phyloP scores from a whole-genome alignment of 352 stramenopile species.

The Phytophthora sp. region DNA sequence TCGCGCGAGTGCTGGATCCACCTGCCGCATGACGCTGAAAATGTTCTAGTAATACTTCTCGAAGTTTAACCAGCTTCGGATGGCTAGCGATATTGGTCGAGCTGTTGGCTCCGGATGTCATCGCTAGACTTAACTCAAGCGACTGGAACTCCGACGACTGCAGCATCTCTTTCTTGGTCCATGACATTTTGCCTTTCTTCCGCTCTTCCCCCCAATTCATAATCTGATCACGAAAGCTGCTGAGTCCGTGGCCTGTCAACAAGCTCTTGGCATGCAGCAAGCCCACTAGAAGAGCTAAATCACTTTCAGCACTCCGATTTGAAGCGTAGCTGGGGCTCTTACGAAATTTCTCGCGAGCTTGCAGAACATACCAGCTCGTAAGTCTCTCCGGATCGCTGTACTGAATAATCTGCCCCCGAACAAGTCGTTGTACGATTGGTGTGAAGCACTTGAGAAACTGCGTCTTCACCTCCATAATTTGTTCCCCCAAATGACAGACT shows the following conservation, averaged over 20 bases:
- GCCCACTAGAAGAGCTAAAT: slow-evolving; percentile 77
- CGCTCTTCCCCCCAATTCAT: slow-evolving; percentile 62
- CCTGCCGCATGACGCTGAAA: slow-evolving; percentile 75
- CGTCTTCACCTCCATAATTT: slow-evolving; percentile 71
- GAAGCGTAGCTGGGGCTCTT: slow-evolving; percentile 65
- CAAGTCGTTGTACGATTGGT: slow-evolving; percentile 65
- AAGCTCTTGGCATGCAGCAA: slow-evolving; percentile 82
- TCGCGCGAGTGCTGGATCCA: slow-evolving; percentile 91
- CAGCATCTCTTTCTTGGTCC: slow-evolving; percentile 84
- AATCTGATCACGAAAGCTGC: slow-evolving; percentile 76
- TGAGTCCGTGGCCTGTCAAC: slow-evolving; percentile 76
- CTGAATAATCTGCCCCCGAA: slow-evolving; percentile 63
- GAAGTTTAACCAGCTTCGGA: slow-evolving; percentile 92
- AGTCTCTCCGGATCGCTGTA: slow-evolving; percentile 78
- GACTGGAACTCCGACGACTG: slow-evolving; percentile 74
- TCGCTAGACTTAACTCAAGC: slow-evolving; percentile 54
- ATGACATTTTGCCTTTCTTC: slow-evolving; percentile 58
- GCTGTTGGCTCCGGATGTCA: slow-evolving; percentile 15
- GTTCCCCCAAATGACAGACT: slow-evolving; percentile 63
- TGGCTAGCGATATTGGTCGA: slow-evolving; percentile 50
- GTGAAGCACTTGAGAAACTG: slow-evolving; percentile 71
- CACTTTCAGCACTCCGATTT: slow-evolving; percentile 76
- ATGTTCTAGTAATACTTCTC: slow-evolving; percentile 87
- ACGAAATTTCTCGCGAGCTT: slow-evolving; percentile 76
- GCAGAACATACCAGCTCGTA: slow-evolving; percentile 80